phyloP scores from a whole-genome alignment of 2,329 filamentous ascomycete species.

The Clonostachys solani region DNA sequence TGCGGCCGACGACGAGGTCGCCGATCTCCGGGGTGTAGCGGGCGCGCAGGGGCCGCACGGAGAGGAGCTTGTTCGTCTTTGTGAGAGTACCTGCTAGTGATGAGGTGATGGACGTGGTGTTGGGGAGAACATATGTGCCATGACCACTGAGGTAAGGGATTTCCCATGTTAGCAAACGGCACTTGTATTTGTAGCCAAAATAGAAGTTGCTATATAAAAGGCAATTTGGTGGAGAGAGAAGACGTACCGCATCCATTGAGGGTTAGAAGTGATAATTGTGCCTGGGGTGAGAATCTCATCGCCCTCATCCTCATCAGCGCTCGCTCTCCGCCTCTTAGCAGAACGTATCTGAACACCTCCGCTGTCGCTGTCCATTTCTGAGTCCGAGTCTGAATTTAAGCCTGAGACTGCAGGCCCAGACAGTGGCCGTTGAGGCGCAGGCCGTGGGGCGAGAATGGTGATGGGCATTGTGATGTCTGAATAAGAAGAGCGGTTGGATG shows the following conservation, averaged over 20 bases:
- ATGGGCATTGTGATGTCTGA: conserved; percentile 34
- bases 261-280: conserved; percentile 80
- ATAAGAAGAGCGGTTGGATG: not conserved
- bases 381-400: conserved; percentile 30
- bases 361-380: conserved; percentile 41
- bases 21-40: conserved; percentile 96
- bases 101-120: conserved; percentile 69
- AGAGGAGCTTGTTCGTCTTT: conserved; percentile 96
- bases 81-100: conserved; percentile 87
- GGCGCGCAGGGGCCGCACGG: conserved; percentile 82
- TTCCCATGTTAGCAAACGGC: conserved; percentile 1
- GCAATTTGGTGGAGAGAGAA: not conserved
- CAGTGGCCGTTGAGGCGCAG: conserved; percentile 15
- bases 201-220: not conserved
- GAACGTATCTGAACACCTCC: conserved; percentile 40
- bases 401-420: conserved; percentile 8
- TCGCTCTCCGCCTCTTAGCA: conserved; percentile 29
- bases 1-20: conserved; percentile 89
- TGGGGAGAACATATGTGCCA: conserved; percentile 73
- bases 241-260: conserved; percentile 88
- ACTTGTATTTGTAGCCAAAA: too few relatives aligned
- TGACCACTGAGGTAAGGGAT: conserved; percentile 61
- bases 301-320: conserved; percentile 15
- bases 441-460: conserved; percentile 38
- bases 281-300: conserved; percentile 78